Conservation (phyloP, 768 basidiomycete species). For the Termitomyces sp. region DNA sequence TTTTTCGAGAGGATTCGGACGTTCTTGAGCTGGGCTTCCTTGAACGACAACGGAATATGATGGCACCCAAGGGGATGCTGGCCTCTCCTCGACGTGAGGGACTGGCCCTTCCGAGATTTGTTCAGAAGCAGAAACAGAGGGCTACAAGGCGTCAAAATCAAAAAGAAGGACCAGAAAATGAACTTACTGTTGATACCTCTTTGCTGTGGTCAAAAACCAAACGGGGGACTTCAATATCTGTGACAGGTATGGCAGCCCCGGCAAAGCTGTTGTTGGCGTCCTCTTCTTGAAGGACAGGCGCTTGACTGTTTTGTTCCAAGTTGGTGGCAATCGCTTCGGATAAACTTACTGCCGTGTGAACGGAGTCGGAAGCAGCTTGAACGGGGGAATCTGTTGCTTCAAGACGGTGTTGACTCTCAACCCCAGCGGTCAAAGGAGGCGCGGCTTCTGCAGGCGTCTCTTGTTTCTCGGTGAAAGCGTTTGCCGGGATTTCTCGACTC, state of each 20-base stretch:
- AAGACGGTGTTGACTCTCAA: background rate
- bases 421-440: background rate
- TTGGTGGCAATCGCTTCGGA: background rate
- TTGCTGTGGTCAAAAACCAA: conserved; percentile 7
- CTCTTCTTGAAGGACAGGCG: background rate
- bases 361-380: background rate
- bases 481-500: background rate
- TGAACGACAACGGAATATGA: conserved; percentile 30
- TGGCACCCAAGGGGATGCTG: conserved; percentile 27
- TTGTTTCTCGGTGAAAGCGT: background rate
- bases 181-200: conserved; percentile 7
- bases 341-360: background rate
- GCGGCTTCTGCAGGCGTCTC: background rate
- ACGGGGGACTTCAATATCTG: conserved; percentile 3
- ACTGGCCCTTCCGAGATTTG: background rate
- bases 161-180: background rate
- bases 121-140: background rate
- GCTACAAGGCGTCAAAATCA: conserved; percentile 2
- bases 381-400: background rate
- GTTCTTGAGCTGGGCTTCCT: conserved; percentile 18
- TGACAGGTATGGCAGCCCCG: background rate
- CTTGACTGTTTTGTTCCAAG: background rate
- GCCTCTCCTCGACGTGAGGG: conserved; percentile 14
- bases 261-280: background rate
- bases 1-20: conserved; percentile 10